Evolutionary conservation across 2,329 filamentous ascomycete genomes (phyloP), one percentile per base, ranked within the genome.

Genomic region (Calonectria honghensis): DNA sequence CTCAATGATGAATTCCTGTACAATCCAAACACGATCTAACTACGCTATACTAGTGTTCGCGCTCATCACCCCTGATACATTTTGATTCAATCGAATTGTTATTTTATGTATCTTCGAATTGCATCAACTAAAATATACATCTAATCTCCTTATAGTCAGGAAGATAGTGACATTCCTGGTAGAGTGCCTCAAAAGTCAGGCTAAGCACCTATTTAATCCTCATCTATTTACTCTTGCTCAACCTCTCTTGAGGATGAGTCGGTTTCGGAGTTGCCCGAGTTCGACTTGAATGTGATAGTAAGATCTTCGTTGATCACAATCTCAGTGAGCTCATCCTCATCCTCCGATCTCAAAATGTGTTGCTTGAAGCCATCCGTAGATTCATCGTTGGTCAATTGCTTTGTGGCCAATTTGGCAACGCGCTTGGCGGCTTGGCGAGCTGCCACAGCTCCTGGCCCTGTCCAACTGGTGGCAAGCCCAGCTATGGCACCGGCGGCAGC

Each of bases 241-340:
- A 51, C 48, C 20, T 51, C 48, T 20, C 48, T 51, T 9, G 48
- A 27, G 29, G 48, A 51, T 1, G 52, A 57, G 29, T 20, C 31
- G 6, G 75, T 74, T 6, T 76, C 75, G 16, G 74, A 76, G 18
- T 70, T 39, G n/a, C 74, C 74, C 57, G 74, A 76, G 14, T 76
- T 70, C 10, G 73, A 76, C 65, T 73, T 73, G 71, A 74, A 76
- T n/a, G 69, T 71, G 35, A 75, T 72, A 16, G 68, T 64, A 16
- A 64, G 27, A n/a, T 74, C 71, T 2, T 35, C 48, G 35, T 76
- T 75, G 54, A 75, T 77, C 18, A 74, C 50, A 67, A 77, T 74
- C 52, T 70, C 65, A 16, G 75, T 76, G 10, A 76, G 59, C 35
- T 37, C 41, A 50, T 65, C 48, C 51, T 68, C 75, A 24, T 76